Base-by-base conservation (phyloP, 495 filamentous ascomycete species). In the Podospora appendiculata region DNA sequence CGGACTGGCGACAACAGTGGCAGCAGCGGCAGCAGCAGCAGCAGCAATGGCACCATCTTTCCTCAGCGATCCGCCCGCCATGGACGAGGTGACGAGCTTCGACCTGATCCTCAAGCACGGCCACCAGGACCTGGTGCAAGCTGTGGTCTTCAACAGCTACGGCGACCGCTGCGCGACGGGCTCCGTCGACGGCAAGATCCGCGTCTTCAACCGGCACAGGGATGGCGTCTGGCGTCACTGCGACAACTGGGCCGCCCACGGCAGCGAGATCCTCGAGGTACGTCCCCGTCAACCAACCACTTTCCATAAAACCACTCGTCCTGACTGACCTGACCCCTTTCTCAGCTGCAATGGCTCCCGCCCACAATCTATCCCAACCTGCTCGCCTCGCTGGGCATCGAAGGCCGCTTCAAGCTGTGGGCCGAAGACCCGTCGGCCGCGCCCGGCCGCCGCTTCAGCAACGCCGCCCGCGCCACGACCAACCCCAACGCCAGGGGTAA, bases 241-340 rank as follows among this genome's bases (percentile, higher is more conserved):
- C 58, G 93, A 96, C 62, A 88, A 82, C 46, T 96, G 93, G 89
- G 81, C 82, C 50, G 94, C 89, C 12, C 93, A 99, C 64, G 85
- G 88, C 58, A 88, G 88, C 25, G 93, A 96, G 71, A 87, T 99
- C 53, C 76, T 87, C 56, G 88, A 95, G 77, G 90, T 90, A 76
- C 70, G 76, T 65, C 44, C 8, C 8, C 32, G 38, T 17, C 38
- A 25, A 19, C 1, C 13, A 1, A 12, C 25, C 25, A 4, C 35
- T 13, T 35, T 35, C 11, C 33, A 18, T 56, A 41, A 32, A 33
- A 32, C 42, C 16, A 42, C 16, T 48, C 55, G 39, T n/a, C 39
- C 25, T 35, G 17, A 8, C 42, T 32, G 13, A 42, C 18, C 17
- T 32, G n/a, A n/a, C 50, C 91, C 25, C 25, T 5, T 25, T 25